Evolutionary conservation across 768 basidiomycete genomes (phyloP), one percentile per base, ranked within the genome.

Genomic region (Russula compacta): DNA sequence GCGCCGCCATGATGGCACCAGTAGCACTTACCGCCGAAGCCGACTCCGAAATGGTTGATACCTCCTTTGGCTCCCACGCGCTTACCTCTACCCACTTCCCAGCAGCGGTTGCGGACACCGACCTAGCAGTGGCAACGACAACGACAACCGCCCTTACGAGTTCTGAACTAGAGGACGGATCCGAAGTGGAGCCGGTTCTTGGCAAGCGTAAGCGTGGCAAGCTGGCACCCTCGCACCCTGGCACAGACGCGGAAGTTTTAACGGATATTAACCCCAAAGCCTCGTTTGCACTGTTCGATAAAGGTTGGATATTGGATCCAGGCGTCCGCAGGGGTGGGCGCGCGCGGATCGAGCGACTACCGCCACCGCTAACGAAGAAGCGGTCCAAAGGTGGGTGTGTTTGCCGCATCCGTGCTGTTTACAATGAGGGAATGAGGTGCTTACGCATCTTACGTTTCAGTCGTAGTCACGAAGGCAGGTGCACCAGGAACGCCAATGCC

Each of bases 251-350:
- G 4, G 78, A 80, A 29, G 74, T 88, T 56, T 85, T 91, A 3
- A 79, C 84, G n/a, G 77, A 84, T 44, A 83, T 95, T 36, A 87
- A 87, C 69, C 79, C 81, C 46, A 80, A 82, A 57, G 81, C 81
- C 46, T 86, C 85, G 19, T 97, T 95, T 77, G 81, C 77, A 69
- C 73, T 86, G 73, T 95, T 95, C 73, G 86, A 97, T 60, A 76
- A 78, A 24, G 93, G 93, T 0, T 95, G 92, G 92, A 90, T 95
- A 8, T 73, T 95, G 14, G 89, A 91, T 24, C 76, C 83, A 2
- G 89, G 87, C 38, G 81, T 83, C 54, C 81, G 83, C 65, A 79
- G 92, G 36, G 81, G 84, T 35, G 83, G 83, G 21, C 75, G 87
- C 14, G 71, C 73, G 21, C 69, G 76, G 14, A 63, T 78, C 10